phyloP scores from a whole-genome alignment of 352 stramenopile genomes.

The Saprolegnia parasitica region DNA sequence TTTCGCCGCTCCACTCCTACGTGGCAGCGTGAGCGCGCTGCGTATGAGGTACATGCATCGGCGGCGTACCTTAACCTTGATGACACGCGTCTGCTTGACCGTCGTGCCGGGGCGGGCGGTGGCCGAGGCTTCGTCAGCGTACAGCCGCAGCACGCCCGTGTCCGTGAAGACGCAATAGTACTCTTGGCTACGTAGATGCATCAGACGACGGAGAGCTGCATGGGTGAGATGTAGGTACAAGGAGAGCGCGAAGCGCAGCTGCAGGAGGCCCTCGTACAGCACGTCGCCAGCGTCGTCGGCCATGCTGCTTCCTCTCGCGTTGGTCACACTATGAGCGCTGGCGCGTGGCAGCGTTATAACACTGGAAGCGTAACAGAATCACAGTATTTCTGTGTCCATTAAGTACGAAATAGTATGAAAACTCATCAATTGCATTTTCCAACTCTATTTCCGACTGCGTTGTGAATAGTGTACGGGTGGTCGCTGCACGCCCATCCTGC shows the following conservation, averaged over 20 bases:
- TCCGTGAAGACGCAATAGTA: slow-evolving; percentile 27
- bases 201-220: background rate
- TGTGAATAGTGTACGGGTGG: too few species aligned
- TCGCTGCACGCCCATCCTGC: too few species aligned
- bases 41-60: background rate
- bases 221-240: slow-evolving; percentile 16
- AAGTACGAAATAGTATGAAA: background rate
- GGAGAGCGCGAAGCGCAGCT: slow-evolving; percentile 14
- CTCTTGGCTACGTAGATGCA: slow-evolving; percentile 25
- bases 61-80: slow-evolving; percentile 13
- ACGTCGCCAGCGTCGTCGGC: slow-evolving; percentile 10
- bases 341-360: background rate
- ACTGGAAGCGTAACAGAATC: background rate
- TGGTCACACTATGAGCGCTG: background rate
- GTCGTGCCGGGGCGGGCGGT: background rate
- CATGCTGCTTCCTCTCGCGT: background rate
- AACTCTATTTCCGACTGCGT: too few species aligned
- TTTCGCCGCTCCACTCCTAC: slow-evolving; percentile 27
- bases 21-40: background rate
- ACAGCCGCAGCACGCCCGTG: slow-evolving; percentile 22
- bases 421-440: background rate
- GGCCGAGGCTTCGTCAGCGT: slow-evolving; percentile 10
- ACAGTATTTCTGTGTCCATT: background rate
- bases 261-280: slow-evolving; percentile 21
- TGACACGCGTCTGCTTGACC: slow-evolving; percentile 15